These are phyloP conservation scores for Orbilia quercus DNA, from an alignment of 2,329 filamentous ascomycete species.

Conservation along the genomic window DNA sequence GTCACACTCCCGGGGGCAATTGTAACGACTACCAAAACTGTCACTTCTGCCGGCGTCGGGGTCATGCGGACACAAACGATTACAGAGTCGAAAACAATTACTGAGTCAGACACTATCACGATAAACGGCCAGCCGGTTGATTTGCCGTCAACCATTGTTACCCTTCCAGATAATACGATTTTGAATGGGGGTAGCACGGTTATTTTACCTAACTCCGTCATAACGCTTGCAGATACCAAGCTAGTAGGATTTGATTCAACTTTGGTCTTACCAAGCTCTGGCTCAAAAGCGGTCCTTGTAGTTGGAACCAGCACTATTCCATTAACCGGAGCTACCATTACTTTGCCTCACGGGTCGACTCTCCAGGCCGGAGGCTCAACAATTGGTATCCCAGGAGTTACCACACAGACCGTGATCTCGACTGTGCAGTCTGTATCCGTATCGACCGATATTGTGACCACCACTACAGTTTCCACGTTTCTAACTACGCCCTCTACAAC, in stretches of 20 bases:
- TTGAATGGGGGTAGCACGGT: not conserved
- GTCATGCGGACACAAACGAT: not conserved
- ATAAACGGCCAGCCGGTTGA: constrained; percentile 2
- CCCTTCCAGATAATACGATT: constrained; percentile 3
- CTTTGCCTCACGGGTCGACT: not conserved
- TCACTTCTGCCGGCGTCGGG: not conserved
- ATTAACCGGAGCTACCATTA: constrained; percentile 1
- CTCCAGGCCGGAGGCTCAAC: not conserved
- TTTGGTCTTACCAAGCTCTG: not conserved
- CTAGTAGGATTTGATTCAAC: constrained; percentile 6
- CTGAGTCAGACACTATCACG: not conserved
- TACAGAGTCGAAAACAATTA: not conserved
- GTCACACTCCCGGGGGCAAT: constrained; percentile 7
- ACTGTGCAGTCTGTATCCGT: not conserved
- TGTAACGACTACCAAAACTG: not conserved
- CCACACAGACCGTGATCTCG: not conserved
- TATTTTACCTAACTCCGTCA: not conserved
- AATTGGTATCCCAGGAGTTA: not conserved
- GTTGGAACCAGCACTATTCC: not conserved
- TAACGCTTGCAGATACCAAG: constrained; percentile 1
- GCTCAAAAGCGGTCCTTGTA: not conserved
- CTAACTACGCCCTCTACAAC: constrained; percentile 1
- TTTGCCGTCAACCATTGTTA: not conserved
- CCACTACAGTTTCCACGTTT: not conserved
- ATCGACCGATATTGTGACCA: not conserved